Evolutionary conservation across 176 grass and related monocot genomes (phyloP), one percentile per base, ranked within the genome.

Genomic region (Otatea glauca): DNA sequence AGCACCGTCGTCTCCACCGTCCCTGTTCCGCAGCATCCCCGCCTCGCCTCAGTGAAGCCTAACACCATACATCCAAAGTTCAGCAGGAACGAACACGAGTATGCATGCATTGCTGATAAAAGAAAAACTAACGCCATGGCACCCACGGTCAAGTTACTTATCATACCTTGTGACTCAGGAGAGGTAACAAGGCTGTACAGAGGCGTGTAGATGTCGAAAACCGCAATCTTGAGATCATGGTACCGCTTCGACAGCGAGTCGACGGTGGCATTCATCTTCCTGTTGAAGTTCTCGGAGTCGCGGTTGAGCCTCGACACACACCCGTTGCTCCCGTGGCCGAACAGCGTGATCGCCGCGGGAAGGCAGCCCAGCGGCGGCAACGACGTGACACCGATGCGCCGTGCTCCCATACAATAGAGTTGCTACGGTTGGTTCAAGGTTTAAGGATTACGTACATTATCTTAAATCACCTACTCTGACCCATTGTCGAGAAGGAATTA

Each of bases 161-260:
- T 16, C 4, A 5, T 79, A 97, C 94, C 96, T 84, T 91, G 90
- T 23, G 85, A 59, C 4, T 17, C 17, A 14, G 96, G 96, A 5
- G 60, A 50, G 16, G 81, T 83, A 24, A 42, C 89, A 17, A 99
- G 88, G 69, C 88, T 88, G 66, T 82, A 43, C 0, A 99, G 81
- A 3, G 96, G 96, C 51, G 90, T 73, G 86, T 99, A 99, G 89
- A 99, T 95, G 81, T 99, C 96, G 21, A 99, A 93, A 25, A 99
- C 83, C 0, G 78, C 91, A 18, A 96, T 99, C 86, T 94, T 95
- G 23, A 99, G 96, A 12, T 94, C 73, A 0, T 66, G n/a, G 88
- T 92, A 85, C 65, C 90, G 74, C 73, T 51, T 79, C 3, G 86
- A 29, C 32, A 99, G 87, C 13, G 91, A 75, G 68, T 77, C 74